Base-by-base conservation (phyloP, 805 yeast genomes). In the Cyberlindnera xishuangbannaensis region DNA sequence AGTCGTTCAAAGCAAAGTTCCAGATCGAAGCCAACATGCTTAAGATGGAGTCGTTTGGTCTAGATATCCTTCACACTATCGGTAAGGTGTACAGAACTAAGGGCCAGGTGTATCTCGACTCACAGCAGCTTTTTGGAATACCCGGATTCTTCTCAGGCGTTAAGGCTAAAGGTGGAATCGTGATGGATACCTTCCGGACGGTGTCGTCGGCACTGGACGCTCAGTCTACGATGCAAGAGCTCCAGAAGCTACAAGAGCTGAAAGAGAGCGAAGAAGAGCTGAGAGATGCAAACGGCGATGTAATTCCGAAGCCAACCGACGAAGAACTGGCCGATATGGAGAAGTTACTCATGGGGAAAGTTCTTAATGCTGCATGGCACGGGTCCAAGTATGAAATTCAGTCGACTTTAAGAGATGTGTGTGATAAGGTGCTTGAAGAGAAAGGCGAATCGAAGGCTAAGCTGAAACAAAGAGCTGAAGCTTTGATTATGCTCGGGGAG, bases 41-140 rank as follows among this genome's bases (percentile, higher is more conserved):
- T 43, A 83, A 82, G 47, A 73, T 80, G 76, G 92, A 83, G 56
- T 81, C 90, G 15, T 83, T 83, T 58, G 94, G 94, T n/a, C 58
- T 82, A 20, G 87, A 83, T 50, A 81, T 83, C 22, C 67, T 84
- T 30, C 92, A 83, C 47, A 71, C 84, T 0, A 71, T 83, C 34
- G 94, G 92, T 16, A 68, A 73, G 33, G 73, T 79, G 3, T 83
- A 83, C 52, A 62, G 67, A 40, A 69, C 78, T 48, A 80, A 82
- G 52, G 80, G 77, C 18, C 69, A 70, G 37, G 72, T 81, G 14
- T 79, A 71, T 41, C 56, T 83, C 25, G 81, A 80, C 45, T 71
- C 81, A 7, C 86, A 78, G 46, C 68, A 69, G 26, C 65, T 73
- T 28, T 65, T 75, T 47, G 83, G 83, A 2, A 61, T 81, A 48